Conservation (phyloP, 768 basidiomycete genomes). For the Russula lepida region DNA sequence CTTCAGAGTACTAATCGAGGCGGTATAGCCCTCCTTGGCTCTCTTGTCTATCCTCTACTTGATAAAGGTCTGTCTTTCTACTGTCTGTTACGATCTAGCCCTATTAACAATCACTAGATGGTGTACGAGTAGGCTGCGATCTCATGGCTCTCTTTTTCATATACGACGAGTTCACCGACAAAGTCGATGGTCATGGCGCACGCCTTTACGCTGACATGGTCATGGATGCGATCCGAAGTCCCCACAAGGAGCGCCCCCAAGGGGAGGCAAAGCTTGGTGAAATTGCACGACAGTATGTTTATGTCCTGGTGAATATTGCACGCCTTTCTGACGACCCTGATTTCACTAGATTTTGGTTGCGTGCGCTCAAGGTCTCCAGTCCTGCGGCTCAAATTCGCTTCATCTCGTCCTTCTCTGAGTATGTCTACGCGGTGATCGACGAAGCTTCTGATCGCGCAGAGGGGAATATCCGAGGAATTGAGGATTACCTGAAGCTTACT, state of each 20-base stretch:
- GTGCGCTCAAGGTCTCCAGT: constrained; percentile 4
- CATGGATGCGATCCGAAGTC: constrained; percentile 3
- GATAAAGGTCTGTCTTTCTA: constrained; percentile 1
- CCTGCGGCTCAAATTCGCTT: constrained; percentile 23
- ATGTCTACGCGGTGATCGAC: constrained; percentile 28
- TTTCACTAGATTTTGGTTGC: constrained; percentile 10
- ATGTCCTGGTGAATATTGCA: background rate
- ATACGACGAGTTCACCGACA: constrained; percentile 11
- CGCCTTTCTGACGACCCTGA: background rate
- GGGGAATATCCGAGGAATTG: constrained; percentile 32
- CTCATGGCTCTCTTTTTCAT: constrained; percentile 2
- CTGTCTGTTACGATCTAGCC: rapidly evolving
- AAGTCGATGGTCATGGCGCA: constrained; percentile 1
- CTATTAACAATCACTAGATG: background rate
- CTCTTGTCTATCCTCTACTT: background rate
- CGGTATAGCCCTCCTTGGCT: constrained; percentile 1
- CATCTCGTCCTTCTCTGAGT: constrained; percentile 27
- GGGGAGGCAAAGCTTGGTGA: constrained; percentile 9
- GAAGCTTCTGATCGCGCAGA: constrained; percentile 27
- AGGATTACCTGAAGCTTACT: constrained; percentile 45
- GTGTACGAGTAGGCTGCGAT: constrained; percentile 2
- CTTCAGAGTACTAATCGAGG: background rate
- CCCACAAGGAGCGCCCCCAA: background rate
- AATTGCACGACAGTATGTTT: constrained; percentile 9
- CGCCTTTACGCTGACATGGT: constrained; percentile 7